Percentiles rank a stretch among this genome's conserved stretches.
Conservation (phyloP, 2,329 filamentous ascomycete species). For the Trichophyton equinum region DNA sequence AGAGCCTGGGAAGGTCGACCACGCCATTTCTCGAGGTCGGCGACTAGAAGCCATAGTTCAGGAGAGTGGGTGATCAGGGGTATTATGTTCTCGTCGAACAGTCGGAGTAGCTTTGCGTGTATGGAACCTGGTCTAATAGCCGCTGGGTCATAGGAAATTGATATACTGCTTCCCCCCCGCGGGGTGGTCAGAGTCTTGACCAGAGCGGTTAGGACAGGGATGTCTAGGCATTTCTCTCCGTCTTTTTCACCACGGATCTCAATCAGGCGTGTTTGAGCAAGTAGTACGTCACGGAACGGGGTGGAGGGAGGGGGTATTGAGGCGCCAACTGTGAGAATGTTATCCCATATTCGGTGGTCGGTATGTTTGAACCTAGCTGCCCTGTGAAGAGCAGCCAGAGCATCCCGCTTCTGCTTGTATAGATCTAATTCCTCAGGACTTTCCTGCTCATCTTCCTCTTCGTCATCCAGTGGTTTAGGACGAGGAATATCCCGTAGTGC, state of each 20-base stretch:
- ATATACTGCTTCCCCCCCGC: slow-evolving; percentile 17
- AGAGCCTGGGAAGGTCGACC: slow-evolving; percentile 59
- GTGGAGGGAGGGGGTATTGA: slow-evolving; percentile 56
- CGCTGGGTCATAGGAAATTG: background rate
- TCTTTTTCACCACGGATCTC: slow-evolving; percentile 53
- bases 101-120: slow-evolving; percentile 43
- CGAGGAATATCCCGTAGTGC: slow-evolving; percentile 9
- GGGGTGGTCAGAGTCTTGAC: slow-evolving; percentile 53
- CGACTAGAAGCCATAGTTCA: slow-evolving; percentile 63
- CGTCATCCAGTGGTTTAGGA: slow-evolving; percentile 19
- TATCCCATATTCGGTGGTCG: slow-evolving; percentile 93
- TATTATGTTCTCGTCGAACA: slow-evolving; percentile 62
- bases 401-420: slow-evolving; percentile 54
- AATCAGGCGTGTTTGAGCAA: slow-evolving; percentile 62
- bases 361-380: slow-evolving; percentile 72
- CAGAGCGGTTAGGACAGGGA: slow-evolving; percentile 57
- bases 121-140: slow-evolving; percentile 43
- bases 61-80: slow-evolving; percentile 74
- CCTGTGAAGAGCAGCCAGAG: slow-evolving; percentile 73
- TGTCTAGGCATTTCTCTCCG: slow-evolving; percentile 67
- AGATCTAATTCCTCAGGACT: slow-evolving; percentile 33
- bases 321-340: slow-evolving; percentile 75
- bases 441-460: slow-evolving; percentile 14
- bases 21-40: slow-evolving; percentile 60
- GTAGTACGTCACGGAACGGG: slow-evolving; percentile 60